phyloP scores from a whole-genome alignment of 2,329 filamentous ascomycete genomes.

The Neonectria magnoliae region DNA sequence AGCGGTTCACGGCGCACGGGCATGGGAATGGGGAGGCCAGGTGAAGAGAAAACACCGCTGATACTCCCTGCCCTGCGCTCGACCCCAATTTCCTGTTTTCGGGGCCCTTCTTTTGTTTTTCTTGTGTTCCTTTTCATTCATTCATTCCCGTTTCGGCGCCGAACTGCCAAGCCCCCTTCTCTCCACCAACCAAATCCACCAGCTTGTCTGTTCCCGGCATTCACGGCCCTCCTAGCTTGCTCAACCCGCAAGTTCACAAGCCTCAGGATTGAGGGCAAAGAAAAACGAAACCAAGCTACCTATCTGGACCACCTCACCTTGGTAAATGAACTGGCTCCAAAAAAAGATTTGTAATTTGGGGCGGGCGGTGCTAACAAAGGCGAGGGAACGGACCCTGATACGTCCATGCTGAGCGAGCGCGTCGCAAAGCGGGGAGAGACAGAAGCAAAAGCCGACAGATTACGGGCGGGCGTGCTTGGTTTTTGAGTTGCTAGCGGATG shows the following conservation, averaged over 20 bases:
- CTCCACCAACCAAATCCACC: too few species aligned
- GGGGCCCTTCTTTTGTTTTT: background rate
- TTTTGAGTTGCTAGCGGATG: constrained; percentile 15
- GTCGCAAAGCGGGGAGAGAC: background rate
- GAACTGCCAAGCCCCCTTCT: too few species aligned
- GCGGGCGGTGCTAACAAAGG: background rate
- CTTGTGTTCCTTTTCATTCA: background rate
- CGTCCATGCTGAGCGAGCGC: background rate
- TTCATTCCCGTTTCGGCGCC: background rate
- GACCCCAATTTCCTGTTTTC: background rate
- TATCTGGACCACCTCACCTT: background rate
- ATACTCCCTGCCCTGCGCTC: background rate
- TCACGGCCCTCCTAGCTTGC: background rate
- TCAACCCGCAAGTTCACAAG: background rate
- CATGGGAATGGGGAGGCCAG: background rate
- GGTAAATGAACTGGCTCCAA: background rate
- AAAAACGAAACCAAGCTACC: too few species aligned
- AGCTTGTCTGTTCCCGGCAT: background rate
- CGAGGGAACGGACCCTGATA: background rate
- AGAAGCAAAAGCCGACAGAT: constrained; percentile 1
- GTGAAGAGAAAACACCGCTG: background rate
- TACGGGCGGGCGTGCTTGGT: constrained; percentile 1
- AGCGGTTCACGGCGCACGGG: background rate
- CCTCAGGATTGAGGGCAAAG: background rate
- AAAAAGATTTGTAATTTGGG: constrained; percentile 9